A percentile compares a stretch with the other conserved stretches of the same genome.
These are phyloP conservation scores for Gigaspora rosea DNA, from an alignment of 192 early-diverging fungal genomes.

Conservation along the genomic window DNA sequence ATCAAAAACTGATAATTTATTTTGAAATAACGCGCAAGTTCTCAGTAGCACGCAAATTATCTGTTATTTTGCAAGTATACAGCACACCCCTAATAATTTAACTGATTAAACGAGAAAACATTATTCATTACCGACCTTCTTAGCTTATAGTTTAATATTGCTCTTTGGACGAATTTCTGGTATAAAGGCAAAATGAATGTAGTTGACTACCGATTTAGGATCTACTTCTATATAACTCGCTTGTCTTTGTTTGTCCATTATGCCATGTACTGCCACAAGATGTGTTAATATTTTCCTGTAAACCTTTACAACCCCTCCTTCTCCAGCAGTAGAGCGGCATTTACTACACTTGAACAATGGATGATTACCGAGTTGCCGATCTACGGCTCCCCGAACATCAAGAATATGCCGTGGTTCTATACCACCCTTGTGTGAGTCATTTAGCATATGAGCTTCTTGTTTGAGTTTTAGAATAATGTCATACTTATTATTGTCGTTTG, in stretches of 20 bases:
- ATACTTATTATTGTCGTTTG: not conserved
- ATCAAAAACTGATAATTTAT: too few relatives aligned
- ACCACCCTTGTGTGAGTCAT: too few relatives aligned
- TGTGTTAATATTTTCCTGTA: not conserved
- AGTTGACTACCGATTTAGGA: not conserved
- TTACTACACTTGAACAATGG: slow-evolving; percentile 4
- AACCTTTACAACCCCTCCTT: not conserved
- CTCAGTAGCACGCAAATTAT: too few relatives aligned
- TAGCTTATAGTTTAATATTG: too few relatives aligned
- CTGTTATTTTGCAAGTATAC: too few relatives aligned
- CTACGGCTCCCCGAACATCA: not conserved
- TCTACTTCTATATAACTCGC: not conserved
- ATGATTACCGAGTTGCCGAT: not conserved
- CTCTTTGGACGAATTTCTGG: not conserved
- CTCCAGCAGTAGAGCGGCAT: not conserved
- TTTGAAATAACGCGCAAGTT: too few relatives aligned
- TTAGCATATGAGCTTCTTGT: not conserved
- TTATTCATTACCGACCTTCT: too few relatives aligned
- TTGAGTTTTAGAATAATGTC: not conserved
- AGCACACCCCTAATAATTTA: too few relatives aligned
- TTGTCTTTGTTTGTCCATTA: not conserved
- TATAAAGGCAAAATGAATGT: slow-evolving; percentile 13
- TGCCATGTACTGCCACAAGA: not conserved
- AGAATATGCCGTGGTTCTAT: not conserved
- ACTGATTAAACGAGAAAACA: too few relatives aligned